Evolutionary conservation across 2,329 filamentous ascomycete genomes (phyloP).

Genomic region (Pseudogymnoascus sp.): DNA sequence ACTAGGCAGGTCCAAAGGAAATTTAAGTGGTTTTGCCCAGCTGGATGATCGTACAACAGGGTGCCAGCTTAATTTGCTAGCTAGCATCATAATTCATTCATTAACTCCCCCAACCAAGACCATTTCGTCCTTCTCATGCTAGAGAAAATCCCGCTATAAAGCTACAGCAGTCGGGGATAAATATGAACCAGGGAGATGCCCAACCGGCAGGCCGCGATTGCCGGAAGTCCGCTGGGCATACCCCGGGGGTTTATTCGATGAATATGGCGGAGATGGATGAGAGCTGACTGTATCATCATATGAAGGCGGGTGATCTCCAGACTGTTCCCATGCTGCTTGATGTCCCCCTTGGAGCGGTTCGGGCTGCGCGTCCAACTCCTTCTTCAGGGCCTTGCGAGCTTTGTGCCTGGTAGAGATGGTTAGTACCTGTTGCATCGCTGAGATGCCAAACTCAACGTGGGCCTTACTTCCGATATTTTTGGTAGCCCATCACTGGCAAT

Average conservation of each 20-base stretch:
- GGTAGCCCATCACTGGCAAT: neutral
- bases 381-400: neutral
- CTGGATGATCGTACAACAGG: neutral
- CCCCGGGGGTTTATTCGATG: neutral
- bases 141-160: neutral
- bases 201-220: neutral
- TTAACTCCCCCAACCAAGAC: neutral
- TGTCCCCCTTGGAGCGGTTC: neutral
- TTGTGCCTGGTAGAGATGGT: neutral
- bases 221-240: neutral
- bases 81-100: neutral
- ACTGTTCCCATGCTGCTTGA: neutral
- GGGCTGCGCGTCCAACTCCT: neutral
- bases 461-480: constrained; percentile 3
- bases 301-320: neutral
- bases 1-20: neutral
- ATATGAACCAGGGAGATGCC: neutral
- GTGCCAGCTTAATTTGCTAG: neutral
- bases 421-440: neutral
- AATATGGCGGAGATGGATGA: neutral
- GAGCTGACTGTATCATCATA: neutral
- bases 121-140: neutral
- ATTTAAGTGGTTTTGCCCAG: neutral
- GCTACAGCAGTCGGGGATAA: neutral
- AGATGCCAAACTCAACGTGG: neutral